Base-by-base conservation (phyloP, 1,284 basidiomycete species). In the Trichosporon coremiiforme region DNA sequence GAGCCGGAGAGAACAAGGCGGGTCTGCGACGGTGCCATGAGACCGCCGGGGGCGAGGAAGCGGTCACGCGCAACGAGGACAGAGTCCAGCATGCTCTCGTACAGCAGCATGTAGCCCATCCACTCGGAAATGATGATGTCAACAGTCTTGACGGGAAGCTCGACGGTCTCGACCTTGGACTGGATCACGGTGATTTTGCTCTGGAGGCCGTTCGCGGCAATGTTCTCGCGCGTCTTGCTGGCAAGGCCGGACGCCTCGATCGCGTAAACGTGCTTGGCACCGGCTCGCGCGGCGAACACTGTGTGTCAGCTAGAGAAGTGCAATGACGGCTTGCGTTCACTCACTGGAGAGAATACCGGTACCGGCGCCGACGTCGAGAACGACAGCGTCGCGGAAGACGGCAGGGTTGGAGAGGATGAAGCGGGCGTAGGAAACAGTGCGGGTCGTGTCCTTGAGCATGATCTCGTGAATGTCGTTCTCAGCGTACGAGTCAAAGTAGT, bases 11-110 rank as follows among this genome's bases (percentile, higher is more conserved):
- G 84, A 84, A 92, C 89, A 85, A 99, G 93, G 73, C 90, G 88
- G 71, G 90, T 92, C 78, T 98, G 93, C 75, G 91, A 94, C 0
- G 96, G 96, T 0, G 91, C 94, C 88, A 99, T 90, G n/a, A 98
- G 84, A 0, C 95, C 94, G 0, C 71, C 85, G 0, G 89, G 87
- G 53, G 86, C 85, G 57, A 98, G 86, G 72, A 62, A 73, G 41
- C 67, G 66, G 66, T 73, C 70, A 31, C 72, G 72, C 1, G 72
- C 72, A 22, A 65, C 60, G 10, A 99, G 85, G 6, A 98, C 96
- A 0, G 94, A 97, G 81, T 98, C 95, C 25, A 98, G 87, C 96
- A 98, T 98, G 62, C 91, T 93, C 83, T 99, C 96, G 83, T 98
- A 98, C 25, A 97, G 87, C 31, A 95, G 85, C 41, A 91, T 91